Evolutionary conservation across 805 yeast genomes (phyloP), one percentile per base, ranked within the genome.

Genomic region (Saccharomycopsis olivae): DNA sequence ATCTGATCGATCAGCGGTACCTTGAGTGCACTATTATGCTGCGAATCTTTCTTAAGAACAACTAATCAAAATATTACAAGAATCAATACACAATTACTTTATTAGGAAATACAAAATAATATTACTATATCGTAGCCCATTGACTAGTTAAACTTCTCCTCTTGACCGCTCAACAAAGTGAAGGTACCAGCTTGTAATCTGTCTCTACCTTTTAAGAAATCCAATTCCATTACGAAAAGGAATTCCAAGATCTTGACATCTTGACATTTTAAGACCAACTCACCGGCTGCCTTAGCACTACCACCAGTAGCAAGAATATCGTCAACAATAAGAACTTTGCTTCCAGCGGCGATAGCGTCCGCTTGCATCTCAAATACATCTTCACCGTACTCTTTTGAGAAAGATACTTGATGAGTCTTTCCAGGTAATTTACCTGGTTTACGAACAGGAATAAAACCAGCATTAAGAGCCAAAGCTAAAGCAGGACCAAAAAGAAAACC

Each of bases 241-340:
- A 76, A 92, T 62, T 87, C 95, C 38, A 79, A 58, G 39, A 88
- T 71, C 44, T 78, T 71, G 46, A 79, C 95, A 41, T 78, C 76
- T 46, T 78, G 68, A 59, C 71, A 64, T 50, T 57, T 56, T 36
- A 34, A 35, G 38, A 86, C 81, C 49, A 92, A 71, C 55, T 85
- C 80, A 44, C 95, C 96, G 31, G 97, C 97, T 44, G 94, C 96
- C 41, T 65, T 63, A 19, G 98, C 98, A 51, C 94, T 81, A 29
- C 99, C 99, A 47, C 97, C 97, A 29, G 98, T 92, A 36, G 98
- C 98, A 58, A 92, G 81, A 53, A 92, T 87, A 56, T 92, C 99
- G 61, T 92, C 99, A 29, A 92, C 94, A 49, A 92, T 71, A 29
- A 89, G 65, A 21, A 92, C 92, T 43, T 71, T 82, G 35, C 94